These are phyloP conservation scores for Penicillium sp. DNA, from an alignment of 2,329 filamentous ascomycete species.

Conservation along the genomic window DNA sequence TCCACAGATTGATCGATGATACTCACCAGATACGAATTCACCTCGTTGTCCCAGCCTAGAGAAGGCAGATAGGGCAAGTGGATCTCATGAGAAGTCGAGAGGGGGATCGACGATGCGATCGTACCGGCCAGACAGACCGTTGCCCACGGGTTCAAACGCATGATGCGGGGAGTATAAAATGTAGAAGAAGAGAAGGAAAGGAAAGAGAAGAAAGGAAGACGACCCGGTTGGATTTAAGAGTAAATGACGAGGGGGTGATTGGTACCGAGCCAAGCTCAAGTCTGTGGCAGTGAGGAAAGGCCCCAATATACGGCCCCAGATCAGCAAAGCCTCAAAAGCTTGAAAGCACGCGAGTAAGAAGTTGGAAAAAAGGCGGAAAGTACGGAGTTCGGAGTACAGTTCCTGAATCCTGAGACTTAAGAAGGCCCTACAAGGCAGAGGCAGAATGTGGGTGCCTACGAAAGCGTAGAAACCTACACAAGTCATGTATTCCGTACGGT, in stretches of 20 bases:
- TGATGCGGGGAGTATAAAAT: constrained; percentile 3
- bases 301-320: background rate
- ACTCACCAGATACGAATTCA: constrained; percentile 17
- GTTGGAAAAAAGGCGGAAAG: background rate
- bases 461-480: background rate
- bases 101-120: constrained; percentile 13
- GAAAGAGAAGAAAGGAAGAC: background rate
- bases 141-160: constrained; percentile 15
- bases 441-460: constrained; percentile 9
- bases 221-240: background rate
- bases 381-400: background rate
- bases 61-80: constrained; percentile 20
- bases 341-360: background rate
- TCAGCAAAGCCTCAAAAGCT: background rate
- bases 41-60: background rate
- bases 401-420: background rate
- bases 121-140: constrained; percentile 12
- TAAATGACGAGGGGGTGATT: background rate
- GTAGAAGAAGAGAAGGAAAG: background rate
- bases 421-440: background rate
- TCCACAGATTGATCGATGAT: background rate
- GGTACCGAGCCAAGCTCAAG: background rate
- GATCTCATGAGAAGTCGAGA: constrained; percentile 13
- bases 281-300: background rate
- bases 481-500: background rate